Base-by-base conservation (phyloP, 495 filamentous ascomycete species). In the Tuber borchii region DNA sequence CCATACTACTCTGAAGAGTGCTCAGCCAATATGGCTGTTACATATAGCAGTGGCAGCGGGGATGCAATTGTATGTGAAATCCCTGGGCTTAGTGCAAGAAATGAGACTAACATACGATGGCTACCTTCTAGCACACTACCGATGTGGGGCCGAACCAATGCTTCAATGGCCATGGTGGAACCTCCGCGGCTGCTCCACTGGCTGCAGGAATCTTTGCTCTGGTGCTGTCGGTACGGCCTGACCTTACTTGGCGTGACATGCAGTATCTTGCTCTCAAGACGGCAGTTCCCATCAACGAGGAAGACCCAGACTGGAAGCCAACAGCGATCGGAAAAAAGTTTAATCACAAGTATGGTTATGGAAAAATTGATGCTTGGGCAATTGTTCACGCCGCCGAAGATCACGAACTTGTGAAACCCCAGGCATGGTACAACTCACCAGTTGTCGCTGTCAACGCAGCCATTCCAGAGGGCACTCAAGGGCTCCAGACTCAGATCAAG, bases 1-100 rank as follows among this genome's bases (percentile, higher is more conserved):
- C 93, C 94, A 2, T 92, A 91, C 78, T 99, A 99, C 84, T 97
- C 95, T 2, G 95, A 99, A 84, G 90, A 93, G 74, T 99, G 95
- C 86, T 97, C 95, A 0, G 95, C 95, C 14, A 92, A 97, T 82
- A 86, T 99, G 75, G 93, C 97, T 34, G 95, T 99, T 22, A 95
- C 95, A 6, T 98, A 98, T 83, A 97, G 94, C 81, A 97, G 93
- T 86, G 96, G 96, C 71, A 89, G 90, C 76, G 89, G 88, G 65
- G 93, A 97, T 85, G 87, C 92, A 5, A 99, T 99, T 75, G 87
- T 87, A 83, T 84, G 87, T 82, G 37, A 1, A 51, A n/a, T 12
- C 17, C 56, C 56, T 65, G 56, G 56, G 26, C 34, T 34, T 65
- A 65, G 26, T 34, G 3, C 26, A 7, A 65, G 26, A 34, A 17